Evolutionary conservation across 345 rosid species (phyloP).

Genomic region (Trapa bicornis): DNA sequence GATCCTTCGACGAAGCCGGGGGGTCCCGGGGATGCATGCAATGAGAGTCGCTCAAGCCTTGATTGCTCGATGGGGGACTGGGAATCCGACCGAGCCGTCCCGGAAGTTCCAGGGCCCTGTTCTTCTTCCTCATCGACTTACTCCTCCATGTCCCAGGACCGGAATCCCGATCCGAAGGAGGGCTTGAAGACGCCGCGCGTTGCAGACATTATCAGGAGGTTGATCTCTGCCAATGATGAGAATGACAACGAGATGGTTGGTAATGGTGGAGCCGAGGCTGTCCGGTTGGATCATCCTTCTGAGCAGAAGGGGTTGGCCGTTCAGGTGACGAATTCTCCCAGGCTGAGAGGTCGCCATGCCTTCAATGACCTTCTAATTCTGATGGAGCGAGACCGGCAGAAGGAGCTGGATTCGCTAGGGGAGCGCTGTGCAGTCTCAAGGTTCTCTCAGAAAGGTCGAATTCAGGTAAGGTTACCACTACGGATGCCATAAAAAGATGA

Average conservation of each 20-base stretch:
- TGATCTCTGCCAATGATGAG: neutral
- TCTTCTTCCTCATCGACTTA: neutral
- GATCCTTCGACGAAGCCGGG: neutral
- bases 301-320: neutral
- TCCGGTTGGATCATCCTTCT: neutral
- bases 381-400: conserved; percentile 6
- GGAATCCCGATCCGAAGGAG: neutral
- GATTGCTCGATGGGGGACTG: neutral
- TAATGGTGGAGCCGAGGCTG: neutral
- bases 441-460: conserved; percentile 4
- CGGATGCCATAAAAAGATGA: neutral
- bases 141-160: neutral
- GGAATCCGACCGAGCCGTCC: neutral
- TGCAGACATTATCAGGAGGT: neutral
- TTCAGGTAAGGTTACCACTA: neutral
- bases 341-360: conserved; percentile 6
- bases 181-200: neutral
- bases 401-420: neutral
- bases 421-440: conserved; percentile 3
- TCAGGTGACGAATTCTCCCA: neutral
- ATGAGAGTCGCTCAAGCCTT: neutral
- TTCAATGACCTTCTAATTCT: conserved; percentile 1
- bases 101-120: neutral
- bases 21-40: neutral
- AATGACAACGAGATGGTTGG: neutral